Conservation (phyloP, 192 early-diverging fungal species). For the Coemansia sp. region DNA sequence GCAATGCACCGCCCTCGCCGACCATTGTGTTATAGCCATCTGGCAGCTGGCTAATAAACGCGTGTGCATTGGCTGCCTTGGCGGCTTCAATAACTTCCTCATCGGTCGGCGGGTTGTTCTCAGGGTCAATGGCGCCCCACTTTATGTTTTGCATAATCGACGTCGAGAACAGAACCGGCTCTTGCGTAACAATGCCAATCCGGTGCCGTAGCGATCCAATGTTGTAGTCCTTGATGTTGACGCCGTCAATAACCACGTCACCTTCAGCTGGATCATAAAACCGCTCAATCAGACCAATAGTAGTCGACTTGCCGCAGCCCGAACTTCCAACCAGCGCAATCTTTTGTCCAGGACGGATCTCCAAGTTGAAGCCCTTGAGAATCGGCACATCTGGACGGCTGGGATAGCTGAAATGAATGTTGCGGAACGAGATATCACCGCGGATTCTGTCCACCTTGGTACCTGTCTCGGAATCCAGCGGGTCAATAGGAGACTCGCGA, state of each 20-base stretch:
- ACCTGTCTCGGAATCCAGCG: constrained; percentile 36
- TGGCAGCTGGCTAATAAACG: constrained; percentile 71
- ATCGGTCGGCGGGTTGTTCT: constrained; percentile 63
- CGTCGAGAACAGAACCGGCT: constrained; percentile 82
- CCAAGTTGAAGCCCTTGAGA: constrained; percentile 73
- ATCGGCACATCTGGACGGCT: constrained; percentile 77
- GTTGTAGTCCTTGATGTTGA: constrained; percentile 73
- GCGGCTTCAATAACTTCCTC: constrained; percentile 71
- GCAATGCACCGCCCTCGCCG: constrained; percentile 75
- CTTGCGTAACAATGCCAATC: constrained; percentile 89
- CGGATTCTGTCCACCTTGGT: constrained; percentile 41
- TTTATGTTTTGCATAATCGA: constrained; percentile 81
- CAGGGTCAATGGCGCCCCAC: constrained; percentile 60
- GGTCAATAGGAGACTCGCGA: constrained; percentile 74
- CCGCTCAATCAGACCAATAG: constrained; percentile 78
- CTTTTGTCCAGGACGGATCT: constrained; percentile 76
- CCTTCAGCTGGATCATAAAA: constrained; percentile 76
- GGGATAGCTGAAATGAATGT: constrained; percentile 86
- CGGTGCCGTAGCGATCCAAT: constrained; percentile 76
- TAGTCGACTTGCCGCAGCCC: constrained; percentile 86
- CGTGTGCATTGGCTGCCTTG: constrained; percentile 70
- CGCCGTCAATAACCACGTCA: constrained; percentile 69
- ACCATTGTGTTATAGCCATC: constrained; percentile 81
- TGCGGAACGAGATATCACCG: constrained; percentile 72
- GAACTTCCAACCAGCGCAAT: constrained; percentile 88